Evolutionary conservation across 345 rosid species (phyloP), one percentile per base, ranked within the genome.

Genomic region (Psidium guajava): DNA sequence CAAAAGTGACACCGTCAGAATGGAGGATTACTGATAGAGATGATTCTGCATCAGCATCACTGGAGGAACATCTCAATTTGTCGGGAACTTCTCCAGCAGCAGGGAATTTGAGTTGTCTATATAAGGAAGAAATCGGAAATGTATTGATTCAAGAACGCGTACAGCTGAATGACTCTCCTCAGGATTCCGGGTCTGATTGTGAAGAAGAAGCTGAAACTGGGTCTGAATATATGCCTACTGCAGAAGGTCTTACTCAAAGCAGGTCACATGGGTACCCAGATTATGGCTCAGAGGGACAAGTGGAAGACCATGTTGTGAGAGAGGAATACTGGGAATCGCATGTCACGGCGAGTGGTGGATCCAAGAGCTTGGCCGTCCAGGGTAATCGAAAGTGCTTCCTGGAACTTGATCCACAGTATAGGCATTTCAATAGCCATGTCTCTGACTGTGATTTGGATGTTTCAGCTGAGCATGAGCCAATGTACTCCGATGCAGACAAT

Each of bases 281-380:
- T 75, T 86, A 84, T 74, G 83, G 80, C 85, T 69, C 83, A 83
- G 88, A 88, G 85, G 44, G 24, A 69, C 77, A 32, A 73, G 28
- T 77, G 87, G 90, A 86, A 73, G 90, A 87, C 82, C 89, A 52
- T 27, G 61, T 88, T 86, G 91, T 88, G 44, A 89, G 82, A 15
- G 92, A 91, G 80, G 95, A 88, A 69, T 55, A 59, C 74, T 81
- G 87, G 91, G 95, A 91, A 86, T 93, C 92, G 11, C 90, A 92
- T 22, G 53, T 42, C 24, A 22, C 5, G 20, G 89, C 90, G 75
- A 92, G 91, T 64, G 92, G 91, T 87, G 94, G 91, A 69, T 69
- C 77, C 77, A 69, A 69, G 21, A 69, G 77, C 52, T 88, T 91
- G 87, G 90, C 87, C 83, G 85, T 85, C 82, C 85, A 90, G 85